Conservation (phyloP, 306 rosid species). For the Datisca glomerata region DNA sequence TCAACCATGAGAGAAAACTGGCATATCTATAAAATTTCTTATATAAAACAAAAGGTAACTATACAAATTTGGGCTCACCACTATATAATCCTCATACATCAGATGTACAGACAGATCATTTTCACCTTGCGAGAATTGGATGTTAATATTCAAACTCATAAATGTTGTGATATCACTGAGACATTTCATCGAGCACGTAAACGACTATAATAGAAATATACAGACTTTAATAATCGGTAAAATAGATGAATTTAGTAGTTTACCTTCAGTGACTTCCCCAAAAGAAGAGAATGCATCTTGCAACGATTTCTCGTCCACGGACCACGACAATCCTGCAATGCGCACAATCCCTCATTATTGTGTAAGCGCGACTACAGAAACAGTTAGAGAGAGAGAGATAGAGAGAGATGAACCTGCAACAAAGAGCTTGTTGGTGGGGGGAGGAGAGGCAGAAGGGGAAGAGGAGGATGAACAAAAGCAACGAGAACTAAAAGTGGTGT, state of each 20-base stretch:
- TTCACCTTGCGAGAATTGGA: no score
- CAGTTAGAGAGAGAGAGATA: background rate
- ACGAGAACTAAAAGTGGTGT: slow-evolving; percentile 15
- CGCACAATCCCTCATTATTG: slow-evolving; percentile 7
- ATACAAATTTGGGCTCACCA: no score
- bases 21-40: no score
- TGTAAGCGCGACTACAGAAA: background rate
- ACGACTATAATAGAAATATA: no score
- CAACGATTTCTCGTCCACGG: slow-evolving; percentile 67
- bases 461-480: slow-evolving; percentile 32
- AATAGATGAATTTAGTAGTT: no score
- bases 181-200: slow-evolving; percentile 32
- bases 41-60: no score
- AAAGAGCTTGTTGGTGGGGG: slow-evolving; percentile 52
- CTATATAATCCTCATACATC: no score
- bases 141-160: no score
- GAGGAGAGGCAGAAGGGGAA: slow-evolving; percentile 17
- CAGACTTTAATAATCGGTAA: no score
- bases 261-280: slow-evolving; percentile 78
- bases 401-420: slow-evolving; percentile 53
- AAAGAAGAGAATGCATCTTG: slow-evolving; percentile 74
- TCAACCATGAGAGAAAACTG: no score
- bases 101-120: no score
- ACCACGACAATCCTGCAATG: slow-evolving; percentile 74
- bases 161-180: slow-evolving; percentile 11